Evolutionary conservation across 495 filamentous ascomycete species (phyloP), one percentile per base, ranked within the genome.

Genomic region (Lichenothelia convexa): DNA sequence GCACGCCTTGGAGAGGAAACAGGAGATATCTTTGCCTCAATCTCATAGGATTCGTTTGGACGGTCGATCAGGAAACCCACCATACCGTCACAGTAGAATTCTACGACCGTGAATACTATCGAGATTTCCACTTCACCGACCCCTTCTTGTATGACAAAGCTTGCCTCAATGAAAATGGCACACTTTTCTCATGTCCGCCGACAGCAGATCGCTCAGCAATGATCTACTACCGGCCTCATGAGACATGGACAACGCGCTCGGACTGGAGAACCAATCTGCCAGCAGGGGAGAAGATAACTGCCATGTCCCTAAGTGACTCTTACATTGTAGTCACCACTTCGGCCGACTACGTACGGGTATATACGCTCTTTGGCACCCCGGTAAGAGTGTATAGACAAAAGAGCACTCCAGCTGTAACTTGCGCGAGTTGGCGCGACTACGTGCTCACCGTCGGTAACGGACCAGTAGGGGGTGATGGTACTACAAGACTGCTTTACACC

Each of bases 1-100:
- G 82, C 40, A 97, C 89, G 0, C 85, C 86, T 1, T 97, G 91
- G 89, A 71, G 80, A 34, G 89, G 91, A 1, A 91, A 89, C 50
- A 65, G 89, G 31, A 78, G 82, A 46, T 95, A 95, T 56, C 71
- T 97, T 3, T 93, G 84, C 48, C 62, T 94, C 27, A 95, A 94
- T 52, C 64, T 97, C 40, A 78, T 81, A 21, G 89, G 91, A 11
- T 83, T 83, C 45, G 82, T 93, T 4, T 97, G 91, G 89, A 95
- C 89, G 0, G 82, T 95, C 11, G 80, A 92, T 46, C 91, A 97
- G 57, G 84, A 92, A 45, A 78, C 75, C 0, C 87, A 95, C 43
- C 69, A 95, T 55, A 97, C 87, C 5, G 78, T 97, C 18, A 95
- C 91, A 0, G 83, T 95, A 12, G 89, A 97, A 45, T 97, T 97